phyloP scores from a whole-genome alignment of 768 basidiomycete species.

The Russula griseocarnosa region DNA sequence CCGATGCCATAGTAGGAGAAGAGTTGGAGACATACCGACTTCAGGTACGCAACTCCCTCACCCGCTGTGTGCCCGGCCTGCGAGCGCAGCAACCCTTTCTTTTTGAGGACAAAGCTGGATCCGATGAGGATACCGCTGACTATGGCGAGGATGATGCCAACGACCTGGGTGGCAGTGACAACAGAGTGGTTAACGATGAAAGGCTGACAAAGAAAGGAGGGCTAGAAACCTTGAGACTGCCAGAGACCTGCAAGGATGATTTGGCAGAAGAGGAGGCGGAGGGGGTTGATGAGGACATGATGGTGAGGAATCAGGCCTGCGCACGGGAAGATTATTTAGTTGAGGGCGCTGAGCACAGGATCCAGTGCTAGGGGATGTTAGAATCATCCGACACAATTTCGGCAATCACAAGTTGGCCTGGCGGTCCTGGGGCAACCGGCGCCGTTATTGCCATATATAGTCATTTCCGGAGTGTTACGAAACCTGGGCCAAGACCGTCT shows the following conservation, averaged over 20 bases:
- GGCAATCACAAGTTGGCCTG: neutral
- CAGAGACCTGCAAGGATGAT: conserved; percentile 16
- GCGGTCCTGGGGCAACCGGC: neutral
- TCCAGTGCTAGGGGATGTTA: neutral
- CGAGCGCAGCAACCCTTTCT: conserved; percentile 81
- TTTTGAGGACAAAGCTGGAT: conserved; percentile 94
- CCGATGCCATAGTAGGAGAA: conserved; percentile 1
- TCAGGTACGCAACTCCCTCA: conserved; percentile 92
- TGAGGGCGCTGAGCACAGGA: neutral
- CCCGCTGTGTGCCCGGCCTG: conserved; percentile 77
- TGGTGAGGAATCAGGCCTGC: neutral
- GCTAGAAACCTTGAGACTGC: conserved; percentile 23
- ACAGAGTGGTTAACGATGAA: neutral
- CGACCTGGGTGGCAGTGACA: conserved; percentile 43
- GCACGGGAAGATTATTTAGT: neutral
- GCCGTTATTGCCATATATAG: neutral
- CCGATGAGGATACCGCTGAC: conserved; percentile 86
- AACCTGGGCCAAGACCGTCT: neutral
- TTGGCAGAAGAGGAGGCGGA: conserved; percentile 22
- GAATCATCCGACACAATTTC: neutral
- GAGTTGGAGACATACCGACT: conserved; percentile 58
- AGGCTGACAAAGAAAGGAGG: neutral
- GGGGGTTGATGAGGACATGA: conserved; percentile 20
- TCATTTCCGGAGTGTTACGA: conserved; percentile 2
- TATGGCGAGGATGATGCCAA: conserved; percentile 74